A percentile compares a stretch with the other conserved stretches of the same genome.
phyloP scores from a whole-genome alignment of 257 asterid genomes.

The Scutellaria barbata region DNA sequence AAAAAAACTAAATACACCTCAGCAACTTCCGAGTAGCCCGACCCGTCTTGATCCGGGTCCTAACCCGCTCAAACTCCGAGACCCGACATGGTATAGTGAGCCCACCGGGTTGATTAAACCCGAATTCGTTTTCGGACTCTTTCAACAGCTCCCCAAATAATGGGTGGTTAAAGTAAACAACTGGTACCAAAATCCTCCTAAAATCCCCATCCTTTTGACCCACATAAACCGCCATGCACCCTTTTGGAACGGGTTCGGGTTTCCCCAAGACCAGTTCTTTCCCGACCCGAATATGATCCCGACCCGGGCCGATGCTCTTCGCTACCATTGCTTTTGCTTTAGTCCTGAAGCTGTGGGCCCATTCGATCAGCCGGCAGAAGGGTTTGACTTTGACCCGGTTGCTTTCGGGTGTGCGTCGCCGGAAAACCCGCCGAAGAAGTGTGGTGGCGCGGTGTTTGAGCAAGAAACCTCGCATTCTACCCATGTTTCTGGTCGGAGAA shows the following conservation, averaged over 20 bases:
- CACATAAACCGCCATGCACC: slow-evolving; percentile 71
- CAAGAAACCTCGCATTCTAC: slow-evolving; percentile 54
- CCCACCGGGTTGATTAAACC: slow-evolving; percentile 81
- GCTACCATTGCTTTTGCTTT: slow-evolving; percentile 60
- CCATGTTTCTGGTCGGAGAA: slow-evolving; percentile 40
- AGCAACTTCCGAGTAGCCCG: slow-evolving; percentile 43
- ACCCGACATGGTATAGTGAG: slow-evolving; percentile 71
- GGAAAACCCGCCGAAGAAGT: slow-evolving; percentile 34
- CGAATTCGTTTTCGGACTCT: slow-evolving; percentile 68
- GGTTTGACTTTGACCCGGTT: slow-evolving; percentile 27
- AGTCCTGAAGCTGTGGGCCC: slow-evolving; percentile 50
- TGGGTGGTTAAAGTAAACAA: slow-evolving; percentile 70
- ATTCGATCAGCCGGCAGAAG: slow-evolving; percentile 41
- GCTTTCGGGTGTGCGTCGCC: slow-evolving; percentile 23
- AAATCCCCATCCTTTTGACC: slow-evolving; percentile 61
- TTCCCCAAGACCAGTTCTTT: slow-evolving; percentile 25
- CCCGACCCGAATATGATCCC: too few relatives aligned
- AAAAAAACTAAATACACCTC: slow-evolving; percentile 28
- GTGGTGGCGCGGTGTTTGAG: slow-evolving; percentile 52
- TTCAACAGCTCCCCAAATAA: slow-evolving; percentile 64
- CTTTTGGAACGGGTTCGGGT: slow-evolving; percentile 56
- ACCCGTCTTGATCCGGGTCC: slow-evolving; percentile 68
- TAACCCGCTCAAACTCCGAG: slow-evolving; percentile 85
- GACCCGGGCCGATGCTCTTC: not conserved
- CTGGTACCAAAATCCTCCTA: slow-evolving; percentile 69